Evolutionary conservation across 2,329 filamentous ascomycete species (phyloP), one percentile per base, ranked within the genome.

Genomic region (Phialocephala sp.): DNA sequence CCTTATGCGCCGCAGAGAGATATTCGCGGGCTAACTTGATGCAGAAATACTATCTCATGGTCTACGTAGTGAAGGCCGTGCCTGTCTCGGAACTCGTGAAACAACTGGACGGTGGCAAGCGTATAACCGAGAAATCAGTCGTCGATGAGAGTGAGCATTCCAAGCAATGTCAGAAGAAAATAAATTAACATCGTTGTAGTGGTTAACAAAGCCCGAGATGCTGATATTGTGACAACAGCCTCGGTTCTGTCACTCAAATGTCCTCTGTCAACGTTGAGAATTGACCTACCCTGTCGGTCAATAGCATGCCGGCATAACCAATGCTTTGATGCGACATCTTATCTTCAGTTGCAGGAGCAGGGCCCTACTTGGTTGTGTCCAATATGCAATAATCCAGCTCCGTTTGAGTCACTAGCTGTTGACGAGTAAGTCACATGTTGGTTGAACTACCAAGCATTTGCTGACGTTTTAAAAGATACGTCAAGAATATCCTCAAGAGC

Each of bases 311-410:
- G 87, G 2, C 95, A 99, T 77, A 91, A 95, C 32, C 93, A 97
- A 76, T 99, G 95, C 76, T 99, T 98, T 72, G 95, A 99, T 77
- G 94, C 91, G 2, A 90, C 88, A 2, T 96, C 93, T 1, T 99
- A 97, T 76, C 84, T 99, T 22, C 92, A 97, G 73, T 81, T 99
- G 35, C 94, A 98, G 76, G 93, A 98, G 76, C 95, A 99, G 80
- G 94, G 93, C 0, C 95, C 95, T 0, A 96, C 95, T 20, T 99
- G 95, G 95, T 84, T 89, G n/a, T 99, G 95, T 74, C 95, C 95
- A 0, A 90, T 97, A 24, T 99, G 95, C 81, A 94, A 90, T 78
- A 96, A 94, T 74, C 80, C 87, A 0, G 89, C 93, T 1, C 87
- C 89, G 0, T 99, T 92, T 77, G 91, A 94, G 59, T 89, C 87